Conservation (phyloP, 2,329 filamentous ascomycete species). For the Myriosclerotinia scirpicola region DNA sequence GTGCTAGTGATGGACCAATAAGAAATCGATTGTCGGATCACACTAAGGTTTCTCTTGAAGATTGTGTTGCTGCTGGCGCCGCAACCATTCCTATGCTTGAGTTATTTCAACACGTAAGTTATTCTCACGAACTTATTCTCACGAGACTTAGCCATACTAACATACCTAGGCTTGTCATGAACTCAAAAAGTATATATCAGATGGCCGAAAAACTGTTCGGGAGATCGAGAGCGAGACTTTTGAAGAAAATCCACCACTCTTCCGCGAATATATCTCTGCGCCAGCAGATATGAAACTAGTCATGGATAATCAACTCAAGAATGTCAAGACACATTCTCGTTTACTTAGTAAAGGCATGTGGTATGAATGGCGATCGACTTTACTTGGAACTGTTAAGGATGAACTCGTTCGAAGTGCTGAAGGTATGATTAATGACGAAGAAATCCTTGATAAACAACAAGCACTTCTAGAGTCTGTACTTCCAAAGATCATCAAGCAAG, state of each 20-base stretch:
- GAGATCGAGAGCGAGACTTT: constrained; percentile 88
- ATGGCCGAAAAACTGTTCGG: constrained; percentile 84
- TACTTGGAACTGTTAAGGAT: constrained; percentile 80
- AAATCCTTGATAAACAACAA: constrained; percentile 65
- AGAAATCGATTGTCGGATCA: constrained; percentile 42
- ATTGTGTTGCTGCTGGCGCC: constrained; percentile 82
- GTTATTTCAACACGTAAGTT: constrained; percentile 80
- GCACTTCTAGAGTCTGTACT: constrained; percentile 65
- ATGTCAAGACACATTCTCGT: constrained; percentile 89
- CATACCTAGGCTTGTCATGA: constrained; percentile 73
- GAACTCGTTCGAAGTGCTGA: constrained; percentile 73
- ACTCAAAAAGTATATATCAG: constrained; percentile 93
- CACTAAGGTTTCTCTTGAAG: constrained; percentile 60
- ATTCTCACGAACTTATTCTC: background rate
- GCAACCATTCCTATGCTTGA: constrained; percentile 93
- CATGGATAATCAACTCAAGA: constrained; percentile 97
- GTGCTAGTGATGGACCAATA: constrained; percentile 41
- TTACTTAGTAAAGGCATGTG: constrained; percentile 92
- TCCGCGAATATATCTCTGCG: constrained; percentile 87
- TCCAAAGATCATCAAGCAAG: constrained; percentile 61
- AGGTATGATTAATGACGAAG: constrained; percentile 74
- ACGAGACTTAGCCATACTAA: constrained; percentile 34
- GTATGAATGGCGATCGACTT: constrained; percentile 96
- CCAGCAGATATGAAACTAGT: constrained; percentile 77
- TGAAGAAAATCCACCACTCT: constrained; percentile 86